Conservation (phyloP, 2,329 filamentous ascomycete species). For the Xylaria sp. region DNA sequence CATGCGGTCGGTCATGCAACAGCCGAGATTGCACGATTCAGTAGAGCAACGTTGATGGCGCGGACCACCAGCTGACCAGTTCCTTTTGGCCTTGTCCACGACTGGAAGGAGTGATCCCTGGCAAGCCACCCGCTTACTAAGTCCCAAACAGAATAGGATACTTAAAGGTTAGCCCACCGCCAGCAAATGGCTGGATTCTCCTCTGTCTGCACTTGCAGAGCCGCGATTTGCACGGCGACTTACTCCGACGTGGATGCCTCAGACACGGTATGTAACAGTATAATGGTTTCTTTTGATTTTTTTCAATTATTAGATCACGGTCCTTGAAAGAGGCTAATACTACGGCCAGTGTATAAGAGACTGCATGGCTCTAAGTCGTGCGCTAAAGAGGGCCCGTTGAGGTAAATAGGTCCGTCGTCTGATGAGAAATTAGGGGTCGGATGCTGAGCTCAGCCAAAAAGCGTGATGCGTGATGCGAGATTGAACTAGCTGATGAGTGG, state of each 20-base stretch:
- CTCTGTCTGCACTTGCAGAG: conserved; percentile 6
- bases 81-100: conserved; percentile 17
- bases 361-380: background rate
- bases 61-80: conserved; percentile 10
- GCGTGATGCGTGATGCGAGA: background rate
- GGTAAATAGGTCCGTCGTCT: background rate
- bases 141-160: background rate
- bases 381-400: background rate
- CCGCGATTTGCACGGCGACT: conserved; percentile 5
- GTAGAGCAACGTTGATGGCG: background rate
- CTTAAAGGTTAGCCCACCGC: background rate
- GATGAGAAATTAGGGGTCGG: conserved; percentile 14
- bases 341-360: background rate
- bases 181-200: background rate
- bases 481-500: conserved; percentile 2
- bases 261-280: background rate
- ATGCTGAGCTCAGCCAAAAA: conserved; percentile 30
- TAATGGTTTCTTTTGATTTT: background rate
- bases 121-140: conserved; percentile 8
- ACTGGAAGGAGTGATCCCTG: conserved; percentile 12
- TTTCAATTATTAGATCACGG: background rate
- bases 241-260: too few relatives aligned
- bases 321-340: background rate
- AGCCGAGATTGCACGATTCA: conserved; percentile 20
- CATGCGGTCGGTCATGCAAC: conserved; percentile 1